These are phyloP conservation scores for Gossypium raimondii DNA, from an alignment of 345 rosid genomes.

Conservation along the genomic window DNA sequence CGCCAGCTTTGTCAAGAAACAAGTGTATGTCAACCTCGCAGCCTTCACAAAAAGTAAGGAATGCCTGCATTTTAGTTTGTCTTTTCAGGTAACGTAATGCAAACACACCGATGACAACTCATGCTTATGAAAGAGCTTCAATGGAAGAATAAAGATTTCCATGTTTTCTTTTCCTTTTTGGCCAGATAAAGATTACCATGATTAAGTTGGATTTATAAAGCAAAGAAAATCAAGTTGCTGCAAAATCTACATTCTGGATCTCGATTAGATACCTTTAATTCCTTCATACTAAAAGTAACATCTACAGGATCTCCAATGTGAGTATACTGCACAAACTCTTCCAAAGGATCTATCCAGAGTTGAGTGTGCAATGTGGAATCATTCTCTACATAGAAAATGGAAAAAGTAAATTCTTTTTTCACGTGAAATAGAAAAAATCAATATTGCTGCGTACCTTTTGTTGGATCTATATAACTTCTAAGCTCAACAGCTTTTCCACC, in stretches of 20 bases:
- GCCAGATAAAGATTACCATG: background rate
- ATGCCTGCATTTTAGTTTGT: conserved; percentile 52
- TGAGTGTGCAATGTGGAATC: conserved; percentile 79
- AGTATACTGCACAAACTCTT: conserved; percentile 82
- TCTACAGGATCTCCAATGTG: conserved; percentile 84
- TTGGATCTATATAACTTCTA: conserved; percentile 83
- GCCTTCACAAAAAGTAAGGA: conserved; percentile 82
- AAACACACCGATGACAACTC: background rate
- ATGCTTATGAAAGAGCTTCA: background rate
- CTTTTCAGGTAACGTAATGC: background rate
- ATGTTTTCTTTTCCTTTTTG: no score
- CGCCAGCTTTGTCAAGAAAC: conserved; percentile 82
- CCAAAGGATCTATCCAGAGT: conserved; percentile 92
- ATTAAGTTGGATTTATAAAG: background rate
- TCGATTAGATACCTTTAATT: conserved; percentile 52
- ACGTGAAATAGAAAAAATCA: conserved; percentile 9
- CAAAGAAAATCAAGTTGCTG: background rate
- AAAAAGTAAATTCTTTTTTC: conserved; percentile 21
- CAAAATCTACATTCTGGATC: background rate
- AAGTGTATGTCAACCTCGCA: conserved; percentile 85
- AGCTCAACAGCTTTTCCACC: conserved; percentile 96
- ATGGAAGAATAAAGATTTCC: conserved; percentile 4
- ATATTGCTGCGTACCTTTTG: conserved; percentile 47
- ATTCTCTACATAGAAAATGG: conserved; percentile 46
- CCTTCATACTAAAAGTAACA: conserved; percentile 85